phyloP scores from a whole-genome alignment of 2,329 filamentous ascomycete species.

The Colletotrichum cuscutae region DNA sequence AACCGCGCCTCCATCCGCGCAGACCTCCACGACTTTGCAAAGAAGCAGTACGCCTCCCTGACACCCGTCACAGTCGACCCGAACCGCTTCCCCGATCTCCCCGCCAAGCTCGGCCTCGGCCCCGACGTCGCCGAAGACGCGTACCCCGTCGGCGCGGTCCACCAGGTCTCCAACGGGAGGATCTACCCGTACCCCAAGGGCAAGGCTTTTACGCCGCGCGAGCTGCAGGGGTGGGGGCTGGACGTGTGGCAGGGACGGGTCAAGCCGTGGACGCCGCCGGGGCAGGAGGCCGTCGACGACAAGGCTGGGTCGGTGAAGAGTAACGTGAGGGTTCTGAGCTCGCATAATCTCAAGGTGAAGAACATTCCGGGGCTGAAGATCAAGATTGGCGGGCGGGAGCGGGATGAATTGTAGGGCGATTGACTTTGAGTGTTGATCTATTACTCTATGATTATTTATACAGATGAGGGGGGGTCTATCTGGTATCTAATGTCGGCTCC shows the following conservation, averaged over 20 bases:
- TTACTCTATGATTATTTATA: conserved; percentile 23
- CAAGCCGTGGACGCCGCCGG: conserved; percentile 46
- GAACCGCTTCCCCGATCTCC: conserved; percentile 47
- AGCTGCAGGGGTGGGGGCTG: conserved; percentile 48
- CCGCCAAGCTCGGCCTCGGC: conserved; percentile 46
- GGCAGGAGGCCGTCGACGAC: conserved; percentile 39
- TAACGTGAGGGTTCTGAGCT: conserved; percentile 37
- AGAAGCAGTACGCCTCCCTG: conserved; percentile 45
- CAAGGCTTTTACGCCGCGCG: conserved; percentile 39
- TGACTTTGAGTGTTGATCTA: conserved; percentile 1
- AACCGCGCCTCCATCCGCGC: conserved; percentile 43
- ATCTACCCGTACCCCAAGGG: conserved; percentile 49
- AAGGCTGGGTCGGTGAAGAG: conserved; percentile 34
- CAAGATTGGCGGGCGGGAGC: conserved; percentile 36
- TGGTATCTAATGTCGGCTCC: conserved; percentile 3
- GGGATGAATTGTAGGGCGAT: conserved; percentile 38
- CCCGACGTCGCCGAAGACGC: conserved; percentile 35
- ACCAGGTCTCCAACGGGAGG: conserved; percentile 47
- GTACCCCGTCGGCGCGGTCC: conserved; percentile 47
- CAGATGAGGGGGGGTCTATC: conserved; percentile 11
- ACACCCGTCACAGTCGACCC: conserved; percentile 49
- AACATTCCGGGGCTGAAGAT: conserved; percentile 42
- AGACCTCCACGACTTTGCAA: conserved; percentile 44
- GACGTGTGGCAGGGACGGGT: conserved; percentile 50
- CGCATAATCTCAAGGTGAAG: conserved; percentile 38